Base-by-base conservation (phyloP, 345 rosid genomes). In the Zanthoxylum bungeanum region DNA sequence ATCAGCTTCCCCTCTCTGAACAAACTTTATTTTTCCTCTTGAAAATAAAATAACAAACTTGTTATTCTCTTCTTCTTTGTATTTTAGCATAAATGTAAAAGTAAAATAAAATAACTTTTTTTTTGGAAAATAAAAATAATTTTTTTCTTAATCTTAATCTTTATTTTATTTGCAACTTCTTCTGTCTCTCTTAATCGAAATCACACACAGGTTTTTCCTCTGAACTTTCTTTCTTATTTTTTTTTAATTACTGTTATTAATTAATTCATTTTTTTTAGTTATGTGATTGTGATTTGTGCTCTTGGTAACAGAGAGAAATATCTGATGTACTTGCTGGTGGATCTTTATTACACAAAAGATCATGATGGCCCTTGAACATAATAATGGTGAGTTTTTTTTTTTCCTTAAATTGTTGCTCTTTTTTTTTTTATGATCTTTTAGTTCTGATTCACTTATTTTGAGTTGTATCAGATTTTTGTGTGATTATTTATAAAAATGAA, bases 261-360 rank as follows among this genome's bases (percentile, higher is more conserved):
- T 22, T 25, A 16, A 5, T 22, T 63, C 12, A 5, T 28, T 65
- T 70, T 70, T 16, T 46, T 39, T 10, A 19, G 68, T 27, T 4
- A 16, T n/a, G 53, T 62, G 58, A 51, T 61, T 63, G 59, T 21
- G 40, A 70, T 24, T 36, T 64, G 52, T 68, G 66, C 66, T 9
- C 75, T 76, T 81, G 73, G 84, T 24, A 61, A 36, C 49, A 27
- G 47, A 72, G 85, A 75, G 78, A 78, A 79, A 78, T 87, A 89
- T 89, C 89, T 89, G 83, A 89, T 85, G 89, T 85, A 82, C 88
- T 66, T 75, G 80, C 85, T 65, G 74, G 85, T 71, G 66, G 82
- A 79, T 85, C 86, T 77, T 77, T 74, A 80, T 80, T 78, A 80
- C 59, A 62, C 59, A 46, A 70, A 61, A 63, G 82, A 81, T 79